phyloP scores from a whole-genome alignment of 23 red algal genomes.

The Gracilaria vermiculophylla region DNA sequence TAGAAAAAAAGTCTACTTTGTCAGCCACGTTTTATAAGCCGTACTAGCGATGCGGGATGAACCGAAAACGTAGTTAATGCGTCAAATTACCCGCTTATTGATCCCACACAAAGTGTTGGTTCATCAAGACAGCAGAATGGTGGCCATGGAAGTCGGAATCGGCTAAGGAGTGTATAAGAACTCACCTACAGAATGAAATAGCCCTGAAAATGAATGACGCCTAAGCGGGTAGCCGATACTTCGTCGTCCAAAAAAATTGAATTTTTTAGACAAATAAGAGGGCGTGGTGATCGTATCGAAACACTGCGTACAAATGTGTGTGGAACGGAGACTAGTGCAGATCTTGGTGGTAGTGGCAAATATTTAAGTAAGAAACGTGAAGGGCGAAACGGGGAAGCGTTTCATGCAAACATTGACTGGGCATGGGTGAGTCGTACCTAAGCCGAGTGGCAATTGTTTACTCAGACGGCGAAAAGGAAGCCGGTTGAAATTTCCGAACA shows the following conservation, averaged over 20 bases:
- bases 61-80: conserved; percentile 82
- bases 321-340: conserved; percentile 79
- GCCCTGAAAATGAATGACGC: conserved; percentile 96
- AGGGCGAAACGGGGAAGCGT: conserved; percentile 89
- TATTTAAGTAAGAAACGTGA: conserved; percentile 95
- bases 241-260: conserved; percentile 10
- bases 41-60: conserved; percentile 93
- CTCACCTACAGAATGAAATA: conserved; percentile 84
- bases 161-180: conserved; percentile 92
- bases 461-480: conserved; percentile 76
- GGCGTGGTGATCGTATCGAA: conserved; percentile 42
- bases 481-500: conserved; percentile 82
- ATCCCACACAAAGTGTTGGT: conserved; percentile 93
- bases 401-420: conserved; percentile 78
- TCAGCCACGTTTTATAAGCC: conserved; percentile 91
- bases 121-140: conserved; percentile 89
- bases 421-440: conserved; percentile 61
- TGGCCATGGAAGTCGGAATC: conserved; percentile 90
- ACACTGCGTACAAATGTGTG: conserved; percentile 18
- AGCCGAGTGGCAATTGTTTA: conserved; percentile 26
- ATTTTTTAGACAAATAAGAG: conserved; percentile 50
- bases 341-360: conserved; percentile 93
- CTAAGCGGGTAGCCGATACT: conserved; percentile 72
- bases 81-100: conserved; percentile 79
- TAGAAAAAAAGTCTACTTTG: conserved; percentile 49